Evolutionary conservation across 768 basidiomycete species (phyloP), one percentile per base, ranked within the genome.

Genomic region (Calvatia gigantea): DNA sequence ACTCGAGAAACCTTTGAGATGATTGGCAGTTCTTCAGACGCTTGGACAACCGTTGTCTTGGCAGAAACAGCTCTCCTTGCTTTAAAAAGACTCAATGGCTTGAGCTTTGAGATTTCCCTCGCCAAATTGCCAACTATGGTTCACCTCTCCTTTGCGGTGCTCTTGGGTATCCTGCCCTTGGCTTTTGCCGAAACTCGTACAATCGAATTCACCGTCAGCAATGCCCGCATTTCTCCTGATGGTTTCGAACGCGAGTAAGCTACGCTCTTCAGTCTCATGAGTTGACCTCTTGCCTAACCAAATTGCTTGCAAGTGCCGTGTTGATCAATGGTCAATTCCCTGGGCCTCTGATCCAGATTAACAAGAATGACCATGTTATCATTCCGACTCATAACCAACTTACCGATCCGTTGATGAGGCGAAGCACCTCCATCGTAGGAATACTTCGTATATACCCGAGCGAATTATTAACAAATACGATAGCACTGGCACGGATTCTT

Each of bases 291-390:
- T 4, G 15, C 1, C 12, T 7, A 6, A 29, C 21, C 2, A 41
- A 2, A 23, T 14, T 46, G 3, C 28, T 42, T n/a, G 15, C 6
- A 12, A 47, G 42, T 44, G 73, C 69, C 19, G 75, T 77, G 14
- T 63, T 77, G 19, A 68, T 73, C 15, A 77, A 75, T 54, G 76
- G 75, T 4, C 15, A 56, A 1, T 71, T 73, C 45, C 74, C 76
- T 32, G 78, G 76, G 0, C 61, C 73, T 1, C 62, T 73, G n/a
- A 71, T 80, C 33, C 62, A 67, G 27, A 75, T 71, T 11, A 69
- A 69, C 54, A 78, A 76, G 60, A 61, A 61, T 43, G 71, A 73
- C 52, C 60, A 59, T 1, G 51, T 73, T 3, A 67, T 71, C 52
- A 65, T 72, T 35, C 62, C 67, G 4, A 68, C 68, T 8, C 66